phyloP scores from a whole-genome alignment of 75 land plant species.

The Pseudotsuga menziesii region DNA sequence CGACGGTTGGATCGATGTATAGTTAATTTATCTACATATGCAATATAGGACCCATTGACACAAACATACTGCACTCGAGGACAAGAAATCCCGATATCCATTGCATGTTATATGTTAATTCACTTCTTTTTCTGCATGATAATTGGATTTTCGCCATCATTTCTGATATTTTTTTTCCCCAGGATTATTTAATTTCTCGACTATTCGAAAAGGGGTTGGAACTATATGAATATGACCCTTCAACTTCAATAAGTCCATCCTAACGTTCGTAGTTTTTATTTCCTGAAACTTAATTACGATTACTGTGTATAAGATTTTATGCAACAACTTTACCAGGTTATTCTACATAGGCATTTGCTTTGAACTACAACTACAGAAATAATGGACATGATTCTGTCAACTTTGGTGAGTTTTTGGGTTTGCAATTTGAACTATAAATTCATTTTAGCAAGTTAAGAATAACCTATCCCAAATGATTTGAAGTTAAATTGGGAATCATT shows the following conservation, averaged over 20 bases:
- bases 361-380: conserved; percentile 75
- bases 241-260: conserved; percentile 53
- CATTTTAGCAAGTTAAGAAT: background rate
- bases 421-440: background rate
- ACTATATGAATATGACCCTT: conserved; percentile 79
- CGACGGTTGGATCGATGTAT: background rate
- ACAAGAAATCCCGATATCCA: conserved; percentile 1
- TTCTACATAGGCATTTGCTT: conserved; percentile 83
- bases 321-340: conserved; percentile 32
- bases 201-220: conserved; percentile 90
- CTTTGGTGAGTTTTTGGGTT: conserved; percentile 44
- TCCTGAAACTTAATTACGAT: background rate
- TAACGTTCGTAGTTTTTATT: background rate
- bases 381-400: conserved; percentile 50
- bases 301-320: background rate
- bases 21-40: background rate
- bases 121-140: conserved; percentile 5
- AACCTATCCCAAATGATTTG: background rate
- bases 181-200: conserved; percentile 80
- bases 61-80: background rate
- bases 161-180: conserved; percentile 2
- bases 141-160: background rate
- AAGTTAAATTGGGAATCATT: background rate
- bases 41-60: background rate
- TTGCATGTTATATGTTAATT: background rate